Evolutionary conservation across 176 grass and related monocot species (phyloP), one percentile per base, ranked within the genome.

Genomic region (Ensete glaucum): DNA sequence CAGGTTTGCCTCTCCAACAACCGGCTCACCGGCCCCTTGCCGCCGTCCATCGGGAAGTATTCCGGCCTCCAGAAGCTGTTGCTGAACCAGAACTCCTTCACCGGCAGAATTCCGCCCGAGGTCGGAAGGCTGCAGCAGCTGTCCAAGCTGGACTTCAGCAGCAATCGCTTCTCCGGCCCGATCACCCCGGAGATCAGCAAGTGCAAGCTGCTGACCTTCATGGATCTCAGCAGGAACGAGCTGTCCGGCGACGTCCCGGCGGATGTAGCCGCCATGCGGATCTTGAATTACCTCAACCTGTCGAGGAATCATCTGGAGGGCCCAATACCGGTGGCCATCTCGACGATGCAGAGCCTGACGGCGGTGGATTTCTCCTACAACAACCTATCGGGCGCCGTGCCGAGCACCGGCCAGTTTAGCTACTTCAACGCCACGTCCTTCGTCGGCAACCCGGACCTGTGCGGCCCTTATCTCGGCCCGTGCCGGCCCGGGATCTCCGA

Each of bases 291-390:
- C 24, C 88, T 97, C 55, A 97, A 97, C 76, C 62, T 97, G 21
- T 97, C 90, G 9, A 53, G 88, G 64, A 97, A 97, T 58, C 83
- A 87, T 51, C 90, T 97, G 2, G 82, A 82, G 55, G 93, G 93
- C 2, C 79, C 82, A 74, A 97, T 97, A 57, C 93, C 93, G 11
- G 59, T 75, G 10, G 83, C 83, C 53, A 88, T 97, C 78, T 78
- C 93, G 3, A 83, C 88, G 16, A 97, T 97, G 93, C 93, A 97
- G 88, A 93, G 90, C 74, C 83, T 97, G 73, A 97, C 93, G 2
- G 93, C 93, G 2, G 93, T 97, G 54, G 93, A 97, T 22, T 97
- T 97, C 86, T 97, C 93, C 52, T 97, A 93, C 78, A 97, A 97
- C 87, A 88, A 97, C 78, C 88, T 97, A 58, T 90, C 90, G 1